Evolutionary conservation across 1,139 yeast genomes (phyloP).

Genomic region (Taphrina deformans): DNA sequence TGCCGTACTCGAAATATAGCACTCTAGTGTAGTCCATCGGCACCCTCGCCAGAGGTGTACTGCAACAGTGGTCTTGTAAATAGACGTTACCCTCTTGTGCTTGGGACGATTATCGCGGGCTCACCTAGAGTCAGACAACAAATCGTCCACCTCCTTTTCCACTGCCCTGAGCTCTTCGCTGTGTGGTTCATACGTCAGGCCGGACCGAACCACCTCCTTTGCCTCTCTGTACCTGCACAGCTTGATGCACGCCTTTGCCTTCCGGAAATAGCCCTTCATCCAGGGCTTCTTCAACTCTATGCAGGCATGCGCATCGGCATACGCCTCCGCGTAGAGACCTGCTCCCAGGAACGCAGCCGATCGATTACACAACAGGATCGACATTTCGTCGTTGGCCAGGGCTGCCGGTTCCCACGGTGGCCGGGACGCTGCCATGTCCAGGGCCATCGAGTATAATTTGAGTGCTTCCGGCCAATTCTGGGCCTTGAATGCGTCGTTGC

Average conservation of each 20-base stretch:
- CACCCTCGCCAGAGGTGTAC: background rate
- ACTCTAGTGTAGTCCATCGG: background rate
- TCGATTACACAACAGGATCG: constrained; percentile 70
- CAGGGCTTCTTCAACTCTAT: constrained; percentile 61
- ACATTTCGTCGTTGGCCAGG: constrained; percentile 73
- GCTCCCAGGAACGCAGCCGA: constrained; percentile 76
- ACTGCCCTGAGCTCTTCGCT: constrained; percentile 51
- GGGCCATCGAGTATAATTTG: constrained; percentile 69
- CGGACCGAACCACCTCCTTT: constrained; percentile 73
- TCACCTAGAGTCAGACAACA: constrained; percentile 6
- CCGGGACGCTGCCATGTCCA: constrained; percentile 78
- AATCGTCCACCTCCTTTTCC: constrained; percentile 43
- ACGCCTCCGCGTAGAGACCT: constrained; percentile 68
- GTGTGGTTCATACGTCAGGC: constrained; percentile 50
- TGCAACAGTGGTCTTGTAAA: background rate
- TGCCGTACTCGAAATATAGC: background rate
- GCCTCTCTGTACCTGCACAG: constrained; percentile 73
- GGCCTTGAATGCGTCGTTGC: constrained; percentile 61
- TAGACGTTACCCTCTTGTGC: too few relatives aligned
- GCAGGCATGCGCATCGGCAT: constrained; percentile 77
- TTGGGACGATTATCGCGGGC: too few relatives aligned
- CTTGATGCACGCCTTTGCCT: constrained; percentile 71
- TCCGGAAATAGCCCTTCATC: constrained; percentile 78
- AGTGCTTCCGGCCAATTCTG: constrained; percentile 70
- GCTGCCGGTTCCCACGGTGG: constrained; percentile 85